Base-by-base conservation (phyloP, 352 stramenopile species). In the Phytophthora palmivora region DNA sequence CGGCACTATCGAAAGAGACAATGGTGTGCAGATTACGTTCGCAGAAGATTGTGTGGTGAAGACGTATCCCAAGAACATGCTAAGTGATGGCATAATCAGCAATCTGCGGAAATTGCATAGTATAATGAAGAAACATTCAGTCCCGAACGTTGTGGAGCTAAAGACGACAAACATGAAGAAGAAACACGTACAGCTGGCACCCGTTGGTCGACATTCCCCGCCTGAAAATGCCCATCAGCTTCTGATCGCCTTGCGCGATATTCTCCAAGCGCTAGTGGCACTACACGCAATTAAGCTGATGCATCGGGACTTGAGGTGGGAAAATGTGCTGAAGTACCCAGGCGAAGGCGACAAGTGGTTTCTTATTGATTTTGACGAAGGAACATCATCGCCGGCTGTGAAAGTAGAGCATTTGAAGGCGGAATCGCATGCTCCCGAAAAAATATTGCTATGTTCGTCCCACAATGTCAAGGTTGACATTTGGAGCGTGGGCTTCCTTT, bases 381-480 rank as follows among this genome's bases (percentile, higher is more conserved):
- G 45, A 46, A 28, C 37, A 51, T n/a, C 5, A 32, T 56, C 55
- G 19, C 36, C 45, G 16, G 45, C 45, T 38, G 36, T 16, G 24
- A 57, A 21, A 46, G 12, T 36, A 4, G 16, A 3, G 7, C 58
- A 67, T 49, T 67, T 67, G 30, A 54, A 67, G 12, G 32, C 48
- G 32, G 48, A 59, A 49, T 61, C 58, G 43, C 58, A 67, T 67
- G 58, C 48, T 60, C 58, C 43, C 16, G 49, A 67, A 19, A 67
- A n/a, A n/a, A n/a, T 61, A 47, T 7, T 22, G n/a, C 50, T 16
- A n/a, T 59, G 32, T 54, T 39, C n/a, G 9, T 42, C 41, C 3
- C 58, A 67, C 36, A 62, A 49, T 16, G 26, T 56, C 43, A 44
- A 56, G 58, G 42, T 67, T 24, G 39, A 59, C 39, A 59, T 59